These are phyloP conservation scores for Corylus heterophylla DNA, from an alignment of 306 rosid species.

Conservation along the genomic window DNA sequence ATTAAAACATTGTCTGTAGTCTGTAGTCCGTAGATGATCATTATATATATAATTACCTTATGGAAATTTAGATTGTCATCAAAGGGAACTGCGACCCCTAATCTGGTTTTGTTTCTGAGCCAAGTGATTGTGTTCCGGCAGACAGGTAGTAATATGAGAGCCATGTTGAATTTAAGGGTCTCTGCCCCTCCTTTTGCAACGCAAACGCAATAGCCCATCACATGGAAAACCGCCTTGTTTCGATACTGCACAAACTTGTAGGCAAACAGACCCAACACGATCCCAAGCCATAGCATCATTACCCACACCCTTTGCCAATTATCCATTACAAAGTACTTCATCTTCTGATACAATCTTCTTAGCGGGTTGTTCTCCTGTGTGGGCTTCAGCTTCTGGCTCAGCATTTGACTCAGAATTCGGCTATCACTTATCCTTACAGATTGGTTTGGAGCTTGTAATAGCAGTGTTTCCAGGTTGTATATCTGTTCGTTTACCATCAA, in stretches of 20 bases:
- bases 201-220: slow-evolving; percentile 63
- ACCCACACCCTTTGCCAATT: slow-evolving; percentile 67
- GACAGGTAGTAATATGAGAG: slow-evolving; percentile 53
- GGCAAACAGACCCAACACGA: slow-evolving; percentile 36
- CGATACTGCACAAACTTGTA: slow-evolving; percentile 57
- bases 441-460: slow-evolving; percentile 56
- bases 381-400: slow-evolving; percentile 61
- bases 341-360: slow-evolving; percentile 23
- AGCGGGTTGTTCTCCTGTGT: slow-evolving; percentile 45
- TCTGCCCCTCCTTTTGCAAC: slow-evolving; percentile 69
- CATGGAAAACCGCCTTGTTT: slow-evolving; percentile 34
- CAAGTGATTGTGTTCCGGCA: slow-evolving; percentile 71
- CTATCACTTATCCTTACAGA: slow-evolving; percentile 52
- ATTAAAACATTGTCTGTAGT: too few relatives aligned
- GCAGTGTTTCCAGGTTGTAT: slow-evolving; percentile 46
- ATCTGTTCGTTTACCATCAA: slow-evolving; percentile 25
- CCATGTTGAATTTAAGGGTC: slow-evolving; percentile 66
- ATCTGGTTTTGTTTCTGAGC: slow-evolving; percentile 62
- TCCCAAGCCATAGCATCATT: slow-evolving; percentile 46
- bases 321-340: slow-evolving; percentile 44
- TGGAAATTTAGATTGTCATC: slow-evolving; percentile 65
- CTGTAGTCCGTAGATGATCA: too few relatives aligned
- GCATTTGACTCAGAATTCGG: slow-evolving; percentile 46
- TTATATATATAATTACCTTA: slow-evolving; percentile 20
- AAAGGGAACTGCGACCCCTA: slow-evolving; percentile 50